phyloP scores from a whole-genome alignment of 257 asterid species.

The Fraxinus cuspidata region DNA sequence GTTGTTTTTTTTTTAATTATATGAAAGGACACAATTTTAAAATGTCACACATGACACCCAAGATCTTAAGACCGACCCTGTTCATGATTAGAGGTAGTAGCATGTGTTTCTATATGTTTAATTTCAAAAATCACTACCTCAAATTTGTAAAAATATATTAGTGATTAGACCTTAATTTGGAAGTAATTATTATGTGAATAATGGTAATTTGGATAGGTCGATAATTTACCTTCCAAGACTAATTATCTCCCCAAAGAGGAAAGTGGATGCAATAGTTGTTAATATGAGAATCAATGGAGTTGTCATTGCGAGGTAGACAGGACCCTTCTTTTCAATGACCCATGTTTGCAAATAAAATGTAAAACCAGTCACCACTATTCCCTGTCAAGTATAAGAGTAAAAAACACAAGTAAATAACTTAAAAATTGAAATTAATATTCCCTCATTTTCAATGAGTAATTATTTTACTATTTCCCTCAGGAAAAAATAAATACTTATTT shows the following conservation, averaged over 20 bases:
- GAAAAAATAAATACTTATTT: no score
- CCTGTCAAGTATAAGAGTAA: slow-evolving; percentile 37
- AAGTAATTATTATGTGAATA: background rate
- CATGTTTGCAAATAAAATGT: slow-evolving; percentile 81
- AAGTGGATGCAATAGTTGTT: slow-evolving; percentile 60
- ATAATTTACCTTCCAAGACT: slow-evolving; percentile 67
- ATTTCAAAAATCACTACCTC: background rate
- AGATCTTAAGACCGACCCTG: no score
- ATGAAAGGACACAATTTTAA: no score
- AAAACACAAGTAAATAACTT: background rate
- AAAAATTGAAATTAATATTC: background rate
- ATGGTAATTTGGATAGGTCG: background rate
- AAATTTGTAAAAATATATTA: no score
- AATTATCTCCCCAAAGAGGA: slow-evolving; percentile 65
- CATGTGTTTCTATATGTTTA: no score
- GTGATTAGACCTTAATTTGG: background rate
- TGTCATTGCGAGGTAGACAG: slow-evolving; percentile 72
- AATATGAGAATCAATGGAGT: slow-evolving; percentile 62
- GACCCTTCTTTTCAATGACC: slow-evolving; percentile 88
- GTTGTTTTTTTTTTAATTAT: no score
- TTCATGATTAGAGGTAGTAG: no score
- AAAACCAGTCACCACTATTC: slow-evolving; percentile 77
- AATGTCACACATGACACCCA: no score
- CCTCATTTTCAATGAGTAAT: background rate
- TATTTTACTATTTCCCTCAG: no score